Evolutionary conservation across 2,329 filamentous ascomycete species (phyloP).

Genomic region (Calonectria pseudoreteaudii): DNA sequence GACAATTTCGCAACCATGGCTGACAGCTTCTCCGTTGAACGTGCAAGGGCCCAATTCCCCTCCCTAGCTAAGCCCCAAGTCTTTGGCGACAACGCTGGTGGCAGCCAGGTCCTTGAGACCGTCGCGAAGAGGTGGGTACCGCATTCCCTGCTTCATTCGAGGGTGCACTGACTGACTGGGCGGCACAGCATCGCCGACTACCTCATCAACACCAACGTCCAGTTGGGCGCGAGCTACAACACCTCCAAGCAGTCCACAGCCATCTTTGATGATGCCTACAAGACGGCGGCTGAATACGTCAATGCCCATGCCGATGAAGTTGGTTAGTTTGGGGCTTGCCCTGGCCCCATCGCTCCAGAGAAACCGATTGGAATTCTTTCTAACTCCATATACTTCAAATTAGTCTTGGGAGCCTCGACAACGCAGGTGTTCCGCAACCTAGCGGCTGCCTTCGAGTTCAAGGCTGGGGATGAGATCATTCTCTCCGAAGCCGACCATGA

Average conservation of each 20-base stretch:
- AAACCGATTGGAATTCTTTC: not conserved
- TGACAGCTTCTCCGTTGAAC: not conserved
- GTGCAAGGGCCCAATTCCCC: constrained; percentile 69
- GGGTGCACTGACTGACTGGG: constrained; percentile 49
- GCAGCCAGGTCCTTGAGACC: constrained; percentile 75
- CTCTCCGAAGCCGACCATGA: constrained; percentile 82
- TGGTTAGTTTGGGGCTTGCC: constrained; percentile 51
- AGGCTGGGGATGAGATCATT: constrained; percentile 73
- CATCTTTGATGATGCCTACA: constrained; percentile 69
- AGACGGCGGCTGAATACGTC: constrained; percentile 76
- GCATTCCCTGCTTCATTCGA: not conserved
- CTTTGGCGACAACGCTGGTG: constrained; percentile 83
- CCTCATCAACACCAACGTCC: constrained; percentile 76
- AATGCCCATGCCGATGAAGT: constrained; percentile 76
- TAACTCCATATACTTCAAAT: constrained; percentile 9
- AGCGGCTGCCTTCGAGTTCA: constrained; percentile 64
- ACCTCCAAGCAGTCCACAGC: constrained; percentile 69
- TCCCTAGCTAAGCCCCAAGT: constrained; percentile 75
- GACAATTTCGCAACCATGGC: not conserved
- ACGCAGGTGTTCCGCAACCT: constrained; percentile 83
- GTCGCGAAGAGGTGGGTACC: constrained; percentile 52
- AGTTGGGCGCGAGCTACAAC: constrained; percentile 78
- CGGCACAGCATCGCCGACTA: constrained; percentile 73
- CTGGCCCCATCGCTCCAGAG: not conserved
- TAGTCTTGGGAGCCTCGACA: constrained; percentile 73